Evolutionary conservation across 2,329 filamentous ascomycete species (phyloP).

Genomic region (Diaporthe citri): DNA sequence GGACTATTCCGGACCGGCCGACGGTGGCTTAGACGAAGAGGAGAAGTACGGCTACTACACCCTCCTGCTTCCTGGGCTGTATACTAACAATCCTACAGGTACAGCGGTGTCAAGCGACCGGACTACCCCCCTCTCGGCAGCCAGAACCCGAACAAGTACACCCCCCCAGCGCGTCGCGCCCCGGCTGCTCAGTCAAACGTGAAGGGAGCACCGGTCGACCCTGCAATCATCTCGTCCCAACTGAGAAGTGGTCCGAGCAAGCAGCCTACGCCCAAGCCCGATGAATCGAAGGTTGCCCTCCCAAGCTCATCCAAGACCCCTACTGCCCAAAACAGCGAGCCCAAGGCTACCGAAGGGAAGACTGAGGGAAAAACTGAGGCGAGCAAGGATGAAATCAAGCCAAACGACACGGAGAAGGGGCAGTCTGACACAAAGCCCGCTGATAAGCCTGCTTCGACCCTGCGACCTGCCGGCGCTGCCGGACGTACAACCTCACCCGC

Average conservation of each 20-base stretch:
- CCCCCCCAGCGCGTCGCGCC: slow-evolving; percentile 87
- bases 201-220: slow-evolving; percentile 83
- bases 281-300: slow-evolving; percentile 49
- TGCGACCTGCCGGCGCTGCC: slow-evolving; percentile 50
- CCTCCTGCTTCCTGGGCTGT: slow-evolving; percentile 36
- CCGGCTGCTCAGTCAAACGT: slow-evolving; percentile 81
- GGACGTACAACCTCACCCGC: slow-evolving; percentile 57
- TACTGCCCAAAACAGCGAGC: slow-evolving; percentile 47
- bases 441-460: slow-evolving; percentile 39
- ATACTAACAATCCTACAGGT: slow-evolving; percentile 63
- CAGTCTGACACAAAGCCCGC: slow-evolving; percentile 42
- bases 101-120: slow-evolving; percentile 87
- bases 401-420: slow-evolving; percentile 48
- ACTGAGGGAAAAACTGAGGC: slow-evolving; percentile 42
- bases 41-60: slow-evolving; percentile 75
- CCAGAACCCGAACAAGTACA: slow-evolving; percentile 78
- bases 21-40: slow-evolving; percentile 86
- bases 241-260: slow-evolving; percentile 65
- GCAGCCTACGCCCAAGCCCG: slow-evolving; percentile 52
- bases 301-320: slow-evolving; percentile 44
- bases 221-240: slow-evolving; percentile 91
- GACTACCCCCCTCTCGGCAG: slow-evolving; percentile 76
- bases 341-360: slow-evolving; percentile 46
- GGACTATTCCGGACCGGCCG: slow-evolving; percentile 72
- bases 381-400: slow-evolving; percentile 49